Conservation (phyloP, 345 rosid genomes). For the Euphorbia peplus region DNA sequence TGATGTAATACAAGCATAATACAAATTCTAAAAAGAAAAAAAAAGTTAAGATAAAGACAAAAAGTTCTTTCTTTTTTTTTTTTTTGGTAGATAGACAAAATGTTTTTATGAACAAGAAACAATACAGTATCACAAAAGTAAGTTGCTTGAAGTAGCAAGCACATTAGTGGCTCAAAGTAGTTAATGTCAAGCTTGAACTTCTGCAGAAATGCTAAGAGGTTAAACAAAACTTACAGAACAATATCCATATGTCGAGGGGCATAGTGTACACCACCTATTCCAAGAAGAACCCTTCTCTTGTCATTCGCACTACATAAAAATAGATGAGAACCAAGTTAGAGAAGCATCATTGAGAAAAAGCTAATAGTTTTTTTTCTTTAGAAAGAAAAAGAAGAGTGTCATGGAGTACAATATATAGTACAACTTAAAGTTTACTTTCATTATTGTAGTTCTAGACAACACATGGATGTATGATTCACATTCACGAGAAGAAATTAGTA, state of each 20-base stretch:
- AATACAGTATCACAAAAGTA: too few species aligned
- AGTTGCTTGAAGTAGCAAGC: not conserved
- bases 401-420: not conserved
- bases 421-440: not conserved
- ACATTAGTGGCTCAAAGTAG: not conserved
- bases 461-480: not conserved
- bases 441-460: not conserved
- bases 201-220: not conserved
- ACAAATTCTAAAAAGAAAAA: too few species aligned
- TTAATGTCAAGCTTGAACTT: not conserved
- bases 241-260: slow-evolving; percentile 93
- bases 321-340: slow-evolving; percentile 6
- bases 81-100: too few species aligned
- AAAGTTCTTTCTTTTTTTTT: too few species aligned
- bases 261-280: slow-evolving; percentile 92
- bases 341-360: not conserved
- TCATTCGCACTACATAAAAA: slow-evolving; percentile 41
- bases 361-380: not conserved
- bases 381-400: not conserved
- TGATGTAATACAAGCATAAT: too few species aligned
- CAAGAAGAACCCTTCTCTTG: slow-evolving; percentile 69
- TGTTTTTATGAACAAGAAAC: too few species aligned
- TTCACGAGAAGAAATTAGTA: not conserved
- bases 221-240: slow-evolving; percentile 50
- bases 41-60: too few species aligned